phyloP scores from a whole-genome alignment of 352 stramenopile species.

The Elongisporangium anandrum region DNA sequence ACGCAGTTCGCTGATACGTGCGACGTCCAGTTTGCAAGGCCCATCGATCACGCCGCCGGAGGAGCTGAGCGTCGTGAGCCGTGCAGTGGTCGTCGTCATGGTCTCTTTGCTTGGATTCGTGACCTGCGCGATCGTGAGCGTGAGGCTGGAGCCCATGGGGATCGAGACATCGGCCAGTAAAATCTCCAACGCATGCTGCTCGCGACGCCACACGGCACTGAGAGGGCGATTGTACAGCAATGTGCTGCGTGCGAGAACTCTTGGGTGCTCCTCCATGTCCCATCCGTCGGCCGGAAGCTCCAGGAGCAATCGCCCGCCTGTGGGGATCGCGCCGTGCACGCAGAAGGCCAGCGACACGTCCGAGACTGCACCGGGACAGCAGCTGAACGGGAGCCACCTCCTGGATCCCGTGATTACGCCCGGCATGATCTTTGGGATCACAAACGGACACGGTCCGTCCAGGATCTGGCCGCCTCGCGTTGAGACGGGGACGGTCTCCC shows the following conservation, averaged over 20 bases:
- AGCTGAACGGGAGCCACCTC: constrained; percentile 62
- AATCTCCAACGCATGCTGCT: constrained; percentile 58
- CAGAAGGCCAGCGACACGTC: constrained; percentile 54
- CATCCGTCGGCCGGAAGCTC: constrained; percentile 50
- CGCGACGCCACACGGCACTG: constrained; percentile 29
- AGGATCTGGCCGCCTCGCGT: constrained; percentile 62
- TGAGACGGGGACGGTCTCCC: constrained; percentile 43
- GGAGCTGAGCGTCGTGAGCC: constrained; percentile 46
- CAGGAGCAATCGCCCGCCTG: constrained; percentile 36
- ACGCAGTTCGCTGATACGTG: constrained; percentile 58
- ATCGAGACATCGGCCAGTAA: constrained; percentile 21
- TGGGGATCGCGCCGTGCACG: constrained; percentile 30
- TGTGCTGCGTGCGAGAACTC: constrained; percentile 30
- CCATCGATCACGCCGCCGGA: constrained; percentile 60
- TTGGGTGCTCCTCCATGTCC: constrained; percentile 49
- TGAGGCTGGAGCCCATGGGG: constrained; percentile 25
- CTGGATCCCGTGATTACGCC: constrained; percentile 32
- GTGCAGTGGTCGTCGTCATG: constrained; percentile 13
- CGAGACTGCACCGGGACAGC: constrained; percentile 34
- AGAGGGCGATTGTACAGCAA: constrained; percentile 26
- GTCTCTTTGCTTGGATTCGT: constrained; percentile 52
- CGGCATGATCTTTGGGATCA: constrained; percentile 45
- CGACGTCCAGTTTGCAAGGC: constrained; percentile 46
- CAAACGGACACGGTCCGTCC: constrained; percentile 42
- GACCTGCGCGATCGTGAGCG: constrained; percentile 38